Evolutionary conservation across 805 yeast genomes (phyloP).

Genomic region (Wickerhamiella musiphila): DNA sequence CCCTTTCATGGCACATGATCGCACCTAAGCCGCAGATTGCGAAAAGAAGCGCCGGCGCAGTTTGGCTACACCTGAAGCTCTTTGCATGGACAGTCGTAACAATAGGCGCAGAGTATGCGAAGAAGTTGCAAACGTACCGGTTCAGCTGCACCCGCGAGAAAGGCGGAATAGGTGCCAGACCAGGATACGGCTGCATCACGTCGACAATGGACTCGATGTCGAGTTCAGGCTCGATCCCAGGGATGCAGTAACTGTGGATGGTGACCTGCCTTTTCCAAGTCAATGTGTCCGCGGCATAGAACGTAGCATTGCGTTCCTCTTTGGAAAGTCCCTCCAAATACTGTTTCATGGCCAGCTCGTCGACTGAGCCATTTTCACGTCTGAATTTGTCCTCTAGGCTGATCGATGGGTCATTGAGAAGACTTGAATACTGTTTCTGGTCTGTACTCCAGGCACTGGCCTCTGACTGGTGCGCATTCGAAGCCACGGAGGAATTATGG

Average conservation of each 20-base stretch:
- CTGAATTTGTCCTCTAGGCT: not conserved
- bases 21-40: constrained; percentile 23
- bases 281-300: constrained; percentile 1
- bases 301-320: not conserved
- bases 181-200: constrained; percentile 4
- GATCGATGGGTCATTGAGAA: constrained; percentile 1
- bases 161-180: constrained; percentile 1
- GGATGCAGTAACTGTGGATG: not conserved
- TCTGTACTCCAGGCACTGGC: too few relatives aligned
- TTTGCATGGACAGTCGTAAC: constrained; percentile 21
- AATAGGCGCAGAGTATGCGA: constrained; percentile 19
- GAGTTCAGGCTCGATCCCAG: constrained; percentile 4
- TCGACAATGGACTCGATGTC: constrained; percentile 3
- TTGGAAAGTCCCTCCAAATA: constrained; percentile 1
- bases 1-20: constrained; percentile 15
- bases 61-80: constrained; percentile 17
- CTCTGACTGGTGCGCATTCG: too few relatives aligned
- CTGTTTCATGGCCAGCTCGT: constrained; percentile 4
- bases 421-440: not conserved
- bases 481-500: too few relatives aligned
- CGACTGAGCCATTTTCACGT: constrained; percentile 5
- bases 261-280: not conserved
- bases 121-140: constrained; percentile 19
- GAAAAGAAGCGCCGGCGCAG: constrained; percentile 19
- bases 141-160: constrained; percentile 17